A percentile compares a stretch with the other conserved stretches of the same genome.
phyloP scores from a whole-genome alignment of 1,284 basidiomycete species.

The Naganishia albida region DNA sequence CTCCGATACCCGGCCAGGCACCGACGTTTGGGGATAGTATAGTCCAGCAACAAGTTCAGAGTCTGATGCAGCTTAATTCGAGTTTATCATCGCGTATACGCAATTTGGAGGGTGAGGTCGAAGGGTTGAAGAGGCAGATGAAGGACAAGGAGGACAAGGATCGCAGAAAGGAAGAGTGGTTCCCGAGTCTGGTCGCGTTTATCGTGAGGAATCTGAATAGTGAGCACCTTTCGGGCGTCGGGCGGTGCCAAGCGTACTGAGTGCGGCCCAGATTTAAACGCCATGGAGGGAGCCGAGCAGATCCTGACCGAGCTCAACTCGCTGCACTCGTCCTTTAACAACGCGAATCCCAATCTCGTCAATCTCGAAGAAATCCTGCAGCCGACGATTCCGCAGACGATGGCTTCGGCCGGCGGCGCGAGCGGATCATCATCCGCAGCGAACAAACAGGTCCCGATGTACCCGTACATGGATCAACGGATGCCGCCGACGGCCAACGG shows the following conservation, averaged over 20 bases:
- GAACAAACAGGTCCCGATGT: constrained; percentile 13
- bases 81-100: constrained; percentile 6
- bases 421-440: neutral
- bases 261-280: constrained; percentile 9
- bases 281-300: constrained; percentile 13
- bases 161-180: constrained; percentile 22
- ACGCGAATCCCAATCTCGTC: neutral
- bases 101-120: constrained; percentile 35
- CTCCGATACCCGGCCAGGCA: neutral
- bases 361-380: constrained; percentile 11
- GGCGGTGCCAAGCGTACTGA: neutral
- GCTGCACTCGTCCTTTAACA: constrained; percentile 13
- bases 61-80: constrained; percentile 25
- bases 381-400: neutral
- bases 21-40: constrained; percentile 13
- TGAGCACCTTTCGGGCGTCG: neutral
- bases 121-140: constrained; percentile 45
- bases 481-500: neutral
- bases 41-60: constrained; percentile 22
- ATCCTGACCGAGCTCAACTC: constrained; percentile 14
- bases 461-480: constrained; percentile 10
- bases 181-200: constrained; percentile 14
- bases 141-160: constrained; percentile 41
- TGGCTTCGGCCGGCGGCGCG: neutral
- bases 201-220: constrained; percentile 21